Percentiles rank a stretch among this genome's conserved stretches.
These are phyloP conservation scores for Neurospora sp. DNA, from an alignment of 495 filamentous ascomycete genomes.

Conservation along the genomic window DNA sequence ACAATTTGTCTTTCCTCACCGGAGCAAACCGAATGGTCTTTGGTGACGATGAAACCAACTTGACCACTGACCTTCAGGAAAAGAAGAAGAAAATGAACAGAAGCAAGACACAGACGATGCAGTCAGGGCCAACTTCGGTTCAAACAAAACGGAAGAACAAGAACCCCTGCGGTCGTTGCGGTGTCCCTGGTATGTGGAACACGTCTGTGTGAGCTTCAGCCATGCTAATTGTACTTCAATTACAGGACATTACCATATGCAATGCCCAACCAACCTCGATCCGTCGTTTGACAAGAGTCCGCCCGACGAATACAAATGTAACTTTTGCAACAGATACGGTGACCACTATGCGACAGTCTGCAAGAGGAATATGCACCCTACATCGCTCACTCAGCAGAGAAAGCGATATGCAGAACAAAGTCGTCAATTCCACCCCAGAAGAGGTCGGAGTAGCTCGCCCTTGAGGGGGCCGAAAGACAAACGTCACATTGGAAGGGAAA, in stretches of 20 bases:
- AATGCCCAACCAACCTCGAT: slow-evolving; percentile 34
- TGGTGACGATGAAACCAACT: neutral
- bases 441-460: neutral
- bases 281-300: slow-evolving; percentile 23
- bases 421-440: neutral
- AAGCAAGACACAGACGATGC: neutral
- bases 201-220: neutral
- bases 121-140: neutral
- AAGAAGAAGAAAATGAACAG: neutral
- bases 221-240: neutral
- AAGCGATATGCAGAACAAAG: neutral
- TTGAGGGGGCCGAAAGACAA: neutral
- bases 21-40: slow-evolving; percentile 12
- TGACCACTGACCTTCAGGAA: neutral
- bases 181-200: slow-evolving; percentile 17
- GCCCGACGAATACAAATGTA: slow-evolving; percentile 21
- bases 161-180: slow-evolving; percentile 28
- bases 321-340: slow-evolving; percentile 19
- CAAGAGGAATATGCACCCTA: slow-evolving; percentile 16
- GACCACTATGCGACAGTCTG: slow-evolving; percentile 26
- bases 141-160: neutral
- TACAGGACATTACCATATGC: slow-evolving; percentile 29
- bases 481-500: neutral
- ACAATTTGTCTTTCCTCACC: slow-evolving; percentile 8
- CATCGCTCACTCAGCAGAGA: slow-evolving; percentile 18